Evolutionary conservation across 2,329 filamentous ascomycete species (phyloP).

Genomic region (Anisogramma anomala): DNA sequence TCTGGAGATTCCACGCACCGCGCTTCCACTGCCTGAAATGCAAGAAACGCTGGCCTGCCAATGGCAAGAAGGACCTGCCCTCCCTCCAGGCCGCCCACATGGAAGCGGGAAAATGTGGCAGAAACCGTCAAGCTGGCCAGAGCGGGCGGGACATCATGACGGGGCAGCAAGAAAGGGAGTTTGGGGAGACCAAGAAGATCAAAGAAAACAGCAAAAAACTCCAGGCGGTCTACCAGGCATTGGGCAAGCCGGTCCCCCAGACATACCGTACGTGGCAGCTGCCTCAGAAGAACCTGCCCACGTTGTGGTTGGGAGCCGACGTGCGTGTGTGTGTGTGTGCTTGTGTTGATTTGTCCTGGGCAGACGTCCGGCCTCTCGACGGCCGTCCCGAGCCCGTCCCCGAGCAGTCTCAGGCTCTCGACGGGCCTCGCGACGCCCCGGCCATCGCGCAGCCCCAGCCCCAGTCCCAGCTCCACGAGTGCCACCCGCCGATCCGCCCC

Average conservation of each 20-base stretch:
- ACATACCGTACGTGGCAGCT: not conserved
- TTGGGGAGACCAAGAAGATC: not conserved
- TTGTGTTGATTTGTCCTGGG: not conserved
- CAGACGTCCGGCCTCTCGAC: not conserved
- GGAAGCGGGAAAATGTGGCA: not conserved
- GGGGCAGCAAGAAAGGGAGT: not conserved
- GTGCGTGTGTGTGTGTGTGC: no score
- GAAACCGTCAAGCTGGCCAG: not conserved
- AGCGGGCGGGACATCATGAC: constrained; percentile 1
- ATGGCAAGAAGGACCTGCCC: not conserved
- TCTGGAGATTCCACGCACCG: not conserved
- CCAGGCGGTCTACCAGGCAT: not conserved
- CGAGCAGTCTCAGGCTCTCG: no score
- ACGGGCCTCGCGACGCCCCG: no score
- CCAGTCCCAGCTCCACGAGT: not conserved
- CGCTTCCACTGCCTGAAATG: not conserved
- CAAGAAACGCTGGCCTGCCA: not conserved
- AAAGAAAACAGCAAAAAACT: not conserved
- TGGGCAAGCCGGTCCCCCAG: not conserved
- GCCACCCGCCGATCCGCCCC: not conserved
- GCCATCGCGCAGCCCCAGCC: no score
- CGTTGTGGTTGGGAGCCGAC: not conserved
- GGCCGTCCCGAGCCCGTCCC: no score
- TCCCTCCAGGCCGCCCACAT: not conserved
- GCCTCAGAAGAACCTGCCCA: not conserved